Percentiles rank a stretch among this genome's conserved stretches.
Conservation (phyloP, 257 asterid species). For the Salvia miltiorrhiza region DNA sequence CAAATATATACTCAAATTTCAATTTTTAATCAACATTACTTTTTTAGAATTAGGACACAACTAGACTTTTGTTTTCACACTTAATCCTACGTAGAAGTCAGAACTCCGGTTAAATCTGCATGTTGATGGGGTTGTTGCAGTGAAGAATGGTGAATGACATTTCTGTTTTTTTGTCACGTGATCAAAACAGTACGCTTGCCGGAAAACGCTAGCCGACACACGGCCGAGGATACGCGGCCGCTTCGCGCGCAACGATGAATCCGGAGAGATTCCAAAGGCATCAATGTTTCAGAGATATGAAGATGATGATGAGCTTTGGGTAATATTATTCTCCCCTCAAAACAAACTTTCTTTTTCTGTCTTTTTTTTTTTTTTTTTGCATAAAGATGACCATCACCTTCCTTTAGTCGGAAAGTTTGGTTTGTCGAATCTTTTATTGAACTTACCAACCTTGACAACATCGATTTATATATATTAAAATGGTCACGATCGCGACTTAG, state of each 20-base stretch:
- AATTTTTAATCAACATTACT: too few relatives aligned
- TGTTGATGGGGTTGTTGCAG: too few relatives aligned
- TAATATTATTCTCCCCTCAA: constrained; percentile 33
- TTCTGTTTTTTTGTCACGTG: background rate
- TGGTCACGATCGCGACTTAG: background rate
- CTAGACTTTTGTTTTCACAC: too few relatives aligned
- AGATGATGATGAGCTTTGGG: constrained; percentile 77
- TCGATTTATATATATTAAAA: background rate
- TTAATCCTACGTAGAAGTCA: too few relatives aligned
- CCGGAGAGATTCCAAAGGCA: constrained; percentile 64
- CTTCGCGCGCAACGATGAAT: constrained; percentile 76
- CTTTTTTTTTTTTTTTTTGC: background rate
- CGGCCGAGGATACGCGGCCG: constrained; percentile 88
- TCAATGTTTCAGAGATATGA: constrained; percentile 49
- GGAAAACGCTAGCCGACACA: constrained; percentile 86
- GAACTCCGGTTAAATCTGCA: too few relatives aligned
- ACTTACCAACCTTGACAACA: constrained; percentile 5
- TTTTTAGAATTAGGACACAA: too few relatives aligned
- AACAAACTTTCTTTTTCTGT: background rate
- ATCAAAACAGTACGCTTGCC: constrained; percentile 62
- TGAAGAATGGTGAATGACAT: background rate
- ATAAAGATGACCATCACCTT: constrained; percentile 5
- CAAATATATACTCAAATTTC: too few relatives aligned
- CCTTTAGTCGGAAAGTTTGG: constrained; percentile 19
- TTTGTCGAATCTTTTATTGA: background rate